Evolutionary conservation across 2,329 filamentous ascomycete genomes (phyloP).

Genomic region (Boeremia lycopersici): DNA sequence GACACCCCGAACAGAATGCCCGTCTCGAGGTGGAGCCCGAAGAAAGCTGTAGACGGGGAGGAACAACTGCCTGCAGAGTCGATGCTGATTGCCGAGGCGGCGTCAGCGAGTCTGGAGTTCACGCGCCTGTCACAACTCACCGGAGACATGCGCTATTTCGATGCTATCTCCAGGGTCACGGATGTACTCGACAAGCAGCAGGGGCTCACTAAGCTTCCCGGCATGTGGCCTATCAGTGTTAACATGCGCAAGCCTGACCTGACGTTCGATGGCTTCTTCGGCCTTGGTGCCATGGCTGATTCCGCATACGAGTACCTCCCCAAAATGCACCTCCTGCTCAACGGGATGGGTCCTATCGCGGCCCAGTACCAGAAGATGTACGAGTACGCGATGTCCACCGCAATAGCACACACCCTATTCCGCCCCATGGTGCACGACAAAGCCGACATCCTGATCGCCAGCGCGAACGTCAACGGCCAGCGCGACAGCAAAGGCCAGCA

Average conservation of each 20-base stretch:
- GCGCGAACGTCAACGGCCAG: conserved; percentile 44
- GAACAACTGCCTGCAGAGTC: conserved; percentile 47
- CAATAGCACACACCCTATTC: conserved; percentile 54
- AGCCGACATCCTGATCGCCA: conserved; percentile 54
- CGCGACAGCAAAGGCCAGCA: conserved; percentile 60
- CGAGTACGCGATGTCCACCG: conserved; percentile 54
- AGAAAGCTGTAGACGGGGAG: conserved; percentile 42
- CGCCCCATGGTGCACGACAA: conserved; percentile 56
- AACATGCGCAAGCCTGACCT: conserved; percentile 48
- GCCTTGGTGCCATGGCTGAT: conserved; percentile 44
- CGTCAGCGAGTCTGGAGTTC: conserved; percentile 54
- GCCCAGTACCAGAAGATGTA: conserved; percentile 60
- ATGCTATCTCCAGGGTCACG: conserved; percentile 52
- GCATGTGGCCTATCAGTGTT: conserved; percentile 55
- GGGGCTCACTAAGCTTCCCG: conserved; percentile 50
- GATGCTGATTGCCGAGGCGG: conserved; percentile 53
- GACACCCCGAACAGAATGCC: conserved; percentile 96
- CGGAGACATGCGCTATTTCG: conserved; percentile 52
- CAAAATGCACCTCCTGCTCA: conserved; percentile 54
- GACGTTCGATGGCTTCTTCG: conserved; percentile 45
- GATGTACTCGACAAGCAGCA: conserved; percentile 49
- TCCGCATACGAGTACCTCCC: conserved; percentile 50
- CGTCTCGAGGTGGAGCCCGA: conserved; percentile 52
- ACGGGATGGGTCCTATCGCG: conserved; percentile 54
- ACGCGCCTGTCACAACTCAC: conserved; percentile 53